Base-by-base conservation (phyloP, 177 flowering plant species). In the Vitis hybrid region DNA sequence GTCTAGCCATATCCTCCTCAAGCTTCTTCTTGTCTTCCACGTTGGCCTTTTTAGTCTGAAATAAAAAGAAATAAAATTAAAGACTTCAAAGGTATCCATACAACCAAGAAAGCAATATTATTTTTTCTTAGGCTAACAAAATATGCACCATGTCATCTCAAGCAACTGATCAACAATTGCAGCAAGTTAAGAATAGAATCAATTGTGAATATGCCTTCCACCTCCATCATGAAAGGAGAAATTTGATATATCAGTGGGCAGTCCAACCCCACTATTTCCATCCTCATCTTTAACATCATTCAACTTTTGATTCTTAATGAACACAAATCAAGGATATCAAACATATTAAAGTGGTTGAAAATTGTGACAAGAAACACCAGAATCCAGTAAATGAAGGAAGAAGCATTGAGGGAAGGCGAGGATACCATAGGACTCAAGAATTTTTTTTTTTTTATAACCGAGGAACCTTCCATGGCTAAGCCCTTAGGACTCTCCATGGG, bases 1-100 rank as follows among this genome's bases (percentile, higher is more conserved):
- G 66, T 70, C 76, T 79, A 56, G 69, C 71, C 64, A 77, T 60
- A 70, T 86, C 88, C 64, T 78, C 77, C 64, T 86, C 89, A 60
- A 71, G 72, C 83, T 80, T 86, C 75, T 80, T 86, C 74, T 79
- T 73, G 81, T 84, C 88, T 80, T 84, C 90, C n/a, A 83, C 57
- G 75, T 81, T 82, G 13, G 55, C 60, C 78, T 82, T 88, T 72
- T 89, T 92, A 60, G 65, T 73, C 97, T 90, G 79, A 51, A 70
- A 59, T 7, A 18, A 45, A 63, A 62, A 57, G 56, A 65, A 39
- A 53, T 39, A n/a, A 51, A 51, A 20, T 49, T 50, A 64, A 16
- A 5, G 22, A 50, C 51, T 53, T 58, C 3, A 64, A 65, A 57
- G 15, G 50, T 3, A 51, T 55, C 51, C 5, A 39, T 14, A 29